Percentiles rank a stretch among this genome's conserved stretches.
These are phyloP conservation scores for Alternaria ethzedia DNA, from an alignment of 2,329 filamentous ascomycete genomes.

Conservation along the genomic window DNA sequence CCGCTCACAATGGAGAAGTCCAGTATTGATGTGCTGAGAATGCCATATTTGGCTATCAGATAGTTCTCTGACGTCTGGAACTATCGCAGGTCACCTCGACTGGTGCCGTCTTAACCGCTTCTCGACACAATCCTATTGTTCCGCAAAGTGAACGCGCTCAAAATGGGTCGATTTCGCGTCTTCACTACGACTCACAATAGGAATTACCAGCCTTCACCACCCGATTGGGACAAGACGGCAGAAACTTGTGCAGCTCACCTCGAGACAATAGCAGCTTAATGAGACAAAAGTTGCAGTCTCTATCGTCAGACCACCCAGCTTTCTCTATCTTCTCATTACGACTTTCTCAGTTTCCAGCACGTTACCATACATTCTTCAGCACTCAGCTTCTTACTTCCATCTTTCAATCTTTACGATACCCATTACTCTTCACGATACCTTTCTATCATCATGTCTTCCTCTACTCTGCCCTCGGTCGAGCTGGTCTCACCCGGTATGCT, in stretches of 20 bases:
- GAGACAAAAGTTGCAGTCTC: neutral
- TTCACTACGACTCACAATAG: neutral
- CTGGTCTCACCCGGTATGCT: neutral
- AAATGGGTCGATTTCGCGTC: neutral
- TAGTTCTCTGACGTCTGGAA: neutral
- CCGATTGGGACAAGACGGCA: neutral
- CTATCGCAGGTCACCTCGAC: neutral
- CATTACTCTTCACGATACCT: neutral
- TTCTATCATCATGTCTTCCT: neutral
- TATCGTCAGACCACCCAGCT: neutral
- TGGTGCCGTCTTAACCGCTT: neutral
- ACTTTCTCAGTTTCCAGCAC: neutral
- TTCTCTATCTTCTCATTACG: neutral
- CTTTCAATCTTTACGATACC: neutral
- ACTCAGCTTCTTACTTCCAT: neutral
- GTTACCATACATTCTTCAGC: neutral
- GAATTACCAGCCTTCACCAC: neutral
- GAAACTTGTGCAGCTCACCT: neutral
- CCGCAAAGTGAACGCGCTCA: neutral
- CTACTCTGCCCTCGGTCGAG: neutral
- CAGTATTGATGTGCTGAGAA: neutral
- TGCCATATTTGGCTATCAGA: too few species aligned
- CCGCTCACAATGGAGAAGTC: neutral
- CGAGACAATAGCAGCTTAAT: neutral
- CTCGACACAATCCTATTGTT: neutral